A percentile compares a stretch with the other conserved stretches of the same genome.
These are phyloP conservation scores for Eucalyptus fibrosa DNA, from an alignment of 345 rosid species.

Conservation along the genomic window DNA sequence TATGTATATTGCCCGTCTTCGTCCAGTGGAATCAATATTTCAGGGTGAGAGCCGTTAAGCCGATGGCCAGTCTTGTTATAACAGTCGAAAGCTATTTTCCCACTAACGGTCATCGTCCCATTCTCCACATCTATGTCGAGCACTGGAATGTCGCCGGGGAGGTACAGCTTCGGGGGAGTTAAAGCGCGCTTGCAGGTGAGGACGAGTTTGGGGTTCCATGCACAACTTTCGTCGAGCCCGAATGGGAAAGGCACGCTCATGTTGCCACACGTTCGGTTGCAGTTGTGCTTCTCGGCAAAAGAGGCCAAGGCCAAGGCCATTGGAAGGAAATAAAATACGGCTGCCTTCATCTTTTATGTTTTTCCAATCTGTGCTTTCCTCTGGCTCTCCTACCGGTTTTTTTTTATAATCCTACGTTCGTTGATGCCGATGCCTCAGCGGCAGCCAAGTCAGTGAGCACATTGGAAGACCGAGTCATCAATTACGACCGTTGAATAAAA, in stretches of 20 bases:
- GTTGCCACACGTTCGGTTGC: neutral
- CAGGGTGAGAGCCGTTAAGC: fast-evolving
- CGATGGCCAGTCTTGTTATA: fast-evolving
- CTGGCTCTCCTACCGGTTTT: neutral
- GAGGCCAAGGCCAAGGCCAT: neutral
- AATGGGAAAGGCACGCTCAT: neutral
- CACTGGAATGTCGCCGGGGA: neutral
- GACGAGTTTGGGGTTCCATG: neutral
- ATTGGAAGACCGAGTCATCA: neutral
- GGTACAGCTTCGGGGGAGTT: neutral
- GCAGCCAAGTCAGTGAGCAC: neutral
- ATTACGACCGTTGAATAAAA: neutral
- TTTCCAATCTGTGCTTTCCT: neutral
- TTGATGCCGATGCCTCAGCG: neutral
- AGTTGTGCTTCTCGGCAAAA: neutral
- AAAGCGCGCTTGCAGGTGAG: neutral
- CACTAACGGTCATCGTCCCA: neutral
- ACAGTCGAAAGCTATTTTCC: neutral
- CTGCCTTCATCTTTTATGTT: neutral
- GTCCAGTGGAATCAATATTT: fast-evolving
- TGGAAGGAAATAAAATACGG: neutral
- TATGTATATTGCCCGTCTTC: neutral
- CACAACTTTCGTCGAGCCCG: neutral
- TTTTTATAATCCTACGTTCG: neutral
- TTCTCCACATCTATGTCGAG: neutral